Base-by-base conservation (phyloP, 2,329 filamentous ascomycete genomes). In the Pseudocercospora cruenta region DNA sequence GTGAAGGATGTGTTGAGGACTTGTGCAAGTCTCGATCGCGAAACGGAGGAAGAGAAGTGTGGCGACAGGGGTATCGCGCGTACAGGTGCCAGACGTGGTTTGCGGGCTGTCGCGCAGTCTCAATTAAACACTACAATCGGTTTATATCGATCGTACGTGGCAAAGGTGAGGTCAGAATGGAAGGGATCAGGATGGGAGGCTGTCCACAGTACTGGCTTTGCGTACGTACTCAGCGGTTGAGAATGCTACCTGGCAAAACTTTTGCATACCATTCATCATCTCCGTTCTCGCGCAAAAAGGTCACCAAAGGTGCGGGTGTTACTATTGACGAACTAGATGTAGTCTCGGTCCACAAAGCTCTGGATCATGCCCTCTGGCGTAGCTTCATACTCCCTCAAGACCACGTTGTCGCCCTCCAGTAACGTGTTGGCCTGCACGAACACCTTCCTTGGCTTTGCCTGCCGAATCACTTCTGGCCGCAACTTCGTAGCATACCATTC, bases 351-450 rank as follows among this genome's bases (percentile, higher is more conserved):
- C 12, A 72, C 76, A 62, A 77, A 96, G 79, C 92, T 95, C 83
- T 92, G 85, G 68, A 96, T 90, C 83, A 98, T 89, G 5, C 94
- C 94, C 78, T 91, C 87, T 6, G 90, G 82, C 5, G 88, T 91
- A 0, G 93, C 86, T 72, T 96, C 92, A 79, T 97, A 97, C 81
- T 97, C 93, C 81, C 90, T 91, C 79, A 97, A 80, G 14, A 84
- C 85, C 31, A 96, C 91, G 77, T 89, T 86, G 64, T 91, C 92
- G 0, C 79, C 80, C 69, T 81, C 79, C 47, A 95, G 76, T 64
- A 89, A 85, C 0, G 94, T 97, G 79, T 96, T 98, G 66, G 92
- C 93, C 82, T 97, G 94, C 62, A 97, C 93, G 81, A 96, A 97
- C 53, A 97, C 90, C 83, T 94, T 94, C 66, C 91, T 83, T n/a